Evolutionary conservation across 768 basidiomycete genomes (phyloP).

Genomic region (Termitomyces sp.): DNA sequence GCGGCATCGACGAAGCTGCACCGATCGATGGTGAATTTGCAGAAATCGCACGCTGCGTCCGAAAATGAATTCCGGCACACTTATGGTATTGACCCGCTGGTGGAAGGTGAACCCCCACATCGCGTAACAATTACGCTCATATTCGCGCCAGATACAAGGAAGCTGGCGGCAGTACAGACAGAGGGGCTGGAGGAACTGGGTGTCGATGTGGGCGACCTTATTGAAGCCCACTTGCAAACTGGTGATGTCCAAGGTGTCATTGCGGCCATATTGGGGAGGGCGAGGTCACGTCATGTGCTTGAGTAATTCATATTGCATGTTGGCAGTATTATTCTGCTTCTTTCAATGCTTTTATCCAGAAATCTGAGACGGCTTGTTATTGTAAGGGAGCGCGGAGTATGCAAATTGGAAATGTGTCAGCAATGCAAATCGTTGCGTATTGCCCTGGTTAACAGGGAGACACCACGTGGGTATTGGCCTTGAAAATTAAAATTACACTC

Average conservation of each 20-base stretch:
- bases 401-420: too few species aligned
- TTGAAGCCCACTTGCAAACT: slow-evolving; percentile 56
- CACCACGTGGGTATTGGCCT: too few species aligned
- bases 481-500: too few species aligned
- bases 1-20: slow-evolving; percentile 64
- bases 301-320: too few species aligned
- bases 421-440: too few species aligned
- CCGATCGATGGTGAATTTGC: slow-evolving; percentile 52
- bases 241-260: slow-evolving; percentile 65
- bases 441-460: too few species aligned
- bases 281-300: slow-evolving; percentile 17
- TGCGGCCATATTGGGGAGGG: slow-evolving; percentile 50
- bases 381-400: too few species aligned
- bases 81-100: slow-evolving; percentile 39
- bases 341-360: too few species aligned
- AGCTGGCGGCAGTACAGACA: slow-evolving; percentile 55
- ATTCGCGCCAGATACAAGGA: slow-evolving; percentile 65
- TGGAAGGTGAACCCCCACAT: slow-evolving; percentile 19
- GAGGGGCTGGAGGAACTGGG: slow-evolving; percentile 38
- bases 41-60: slow-evolving; percentile 51
- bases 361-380: too few species aligned
- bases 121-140: slow-evolving; percentile 51
- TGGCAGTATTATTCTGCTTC: too few species aligned
- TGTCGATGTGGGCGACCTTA: slow-evolving; percentile 50
- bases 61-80: slow-evolving; percentile 76